Evolutionary conservation across 1,284 basidiomycete species (phyloP).

Genomic region (Trametes polyzona): DNA sequence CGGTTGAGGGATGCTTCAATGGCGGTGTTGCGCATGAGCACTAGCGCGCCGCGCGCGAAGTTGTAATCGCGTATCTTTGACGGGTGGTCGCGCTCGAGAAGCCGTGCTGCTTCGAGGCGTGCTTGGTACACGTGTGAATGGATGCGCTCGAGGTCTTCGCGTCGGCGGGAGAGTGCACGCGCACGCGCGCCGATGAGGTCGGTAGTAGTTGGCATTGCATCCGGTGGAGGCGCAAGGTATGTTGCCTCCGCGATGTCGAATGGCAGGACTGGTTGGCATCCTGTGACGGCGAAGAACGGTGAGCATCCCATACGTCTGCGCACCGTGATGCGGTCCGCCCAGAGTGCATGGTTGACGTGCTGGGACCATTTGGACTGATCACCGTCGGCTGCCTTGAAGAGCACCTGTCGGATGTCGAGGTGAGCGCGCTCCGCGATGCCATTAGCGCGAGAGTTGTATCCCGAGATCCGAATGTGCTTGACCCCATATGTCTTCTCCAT

Average conservation of each 20-base stretch:
- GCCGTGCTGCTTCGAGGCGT: conserved; percentile 24
- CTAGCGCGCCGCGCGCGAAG: conserved; percentile 40
- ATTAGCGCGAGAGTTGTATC: conserved; percentile 48
- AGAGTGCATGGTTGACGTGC: conserved; percentile 37
- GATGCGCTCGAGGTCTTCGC: conserved; percentile 6
- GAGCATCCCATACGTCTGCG: conserved; percentile 34
- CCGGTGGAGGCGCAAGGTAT: conserved; percentile 32
- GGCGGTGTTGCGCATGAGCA: conserved; percentile 40
- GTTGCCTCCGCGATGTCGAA: conserved; percentile 44
- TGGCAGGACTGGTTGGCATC: conserved; percentile 41
- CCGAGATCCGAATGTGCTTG: conserved; percentile 43
- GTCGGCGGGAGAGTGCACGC: conserved; percentile 33
- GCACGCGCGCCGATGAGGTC: conserved; percentile 32
- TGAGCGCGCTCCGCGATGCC: conserved; percentile 43
- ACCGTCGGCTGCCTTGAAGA: conserved; percentile 41
- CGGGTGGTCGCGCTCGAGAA: conserved; percentile 31
- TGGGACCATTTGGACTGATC: conserved; percentile 38
- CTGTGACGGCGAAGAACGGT: conserved; percentile 42
- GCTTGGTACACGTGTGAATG: conserved; percentile 27
- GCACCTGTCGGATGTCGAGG: conserved; percentile 37
- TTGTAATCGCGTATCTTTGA: conserved; percentile 38
- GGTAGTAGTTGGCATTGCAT: conserved; percentile 26
- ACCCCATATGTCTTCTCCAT: conserved; percentile 40
- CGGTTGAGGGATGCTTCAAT: conserved; percentile 39
- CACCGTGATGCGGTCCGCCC: conserved; percentile 43